A percentile compares a stretch with the other conserved stretches of the same genome.
phyloP scores from a whole-genome alignment of 371 early-diverging fungal genomes.

The Actinomucor elegans region DNA sequence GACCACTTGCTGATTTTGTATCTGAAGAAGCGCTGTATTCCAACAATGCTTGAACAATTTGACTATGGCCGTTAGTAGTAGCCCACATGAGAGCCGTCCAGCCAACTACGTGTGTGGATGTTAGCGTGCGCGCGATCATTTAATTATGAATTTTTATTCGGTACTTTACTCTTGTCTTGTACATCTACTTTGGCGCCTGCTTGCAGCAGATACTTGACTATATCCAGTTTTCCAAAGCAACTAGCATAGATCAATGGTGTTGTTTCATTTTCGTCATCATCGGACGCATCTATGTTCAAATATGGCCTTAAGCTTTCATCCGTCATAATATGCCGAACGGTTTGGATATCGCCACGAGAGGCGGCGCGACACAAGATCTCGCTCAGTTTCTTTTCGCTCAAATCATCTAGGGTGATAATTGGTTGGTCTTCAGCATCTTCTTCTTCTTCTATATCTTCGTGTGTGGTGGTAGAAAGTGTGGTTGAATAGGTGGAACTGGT shows the following conservation, averaged over 20 bases:
- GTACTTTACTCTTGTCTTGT: conserved; percentile 71
- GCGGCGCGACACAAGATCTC: conserved; percentile 18
- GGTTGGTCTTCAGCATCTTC: background rate
- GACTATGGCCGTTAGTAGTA: conserved; percentile 77
- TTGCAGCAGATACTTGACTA: conserved; percentile 62
- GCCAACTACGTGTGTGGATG: conserved; percentile 59
- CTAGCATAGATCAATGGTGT: conserved; percentile 84
- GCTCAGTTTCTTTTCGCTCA: background rate
- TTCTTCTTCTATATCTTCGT: background rate
- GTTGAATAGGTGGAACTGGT: conserved; percentile 10
- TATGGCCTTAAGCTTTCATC: conserved; percentile 4
- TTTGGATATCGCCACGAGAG: conserved; percentile 17
- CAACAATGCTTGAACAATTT: conserved; percentile 70
- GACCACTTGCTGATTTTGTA: conserved; percentile 68
- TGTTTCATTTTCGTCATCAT: conserved; percentile 73
- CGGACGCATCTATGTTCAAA: conserved; percentile 22
- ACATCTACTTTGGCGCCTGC: conserved; percentile 74
- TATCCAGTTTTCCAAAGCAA: conserved; percentile 80
- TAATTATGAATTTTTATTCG: background rate
- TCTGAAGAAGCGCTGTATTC: conserved; percentile 75
- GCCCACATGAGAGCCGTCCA: conserved; percentile 97
- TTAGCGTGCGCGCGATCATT: background rate
- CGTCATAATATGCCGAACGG: conserved; percentile 8
- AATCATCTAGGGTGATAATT: background rate
- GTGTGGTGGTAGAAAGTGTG: background rate